A percentile compares a stretch with the other conserved stretches of the same genome.
Evolutionary conservation across 2,329 filamentous ascomycete species (phyloP).

Genomic region (Phaeophleospora eucalypticola): DNA sequence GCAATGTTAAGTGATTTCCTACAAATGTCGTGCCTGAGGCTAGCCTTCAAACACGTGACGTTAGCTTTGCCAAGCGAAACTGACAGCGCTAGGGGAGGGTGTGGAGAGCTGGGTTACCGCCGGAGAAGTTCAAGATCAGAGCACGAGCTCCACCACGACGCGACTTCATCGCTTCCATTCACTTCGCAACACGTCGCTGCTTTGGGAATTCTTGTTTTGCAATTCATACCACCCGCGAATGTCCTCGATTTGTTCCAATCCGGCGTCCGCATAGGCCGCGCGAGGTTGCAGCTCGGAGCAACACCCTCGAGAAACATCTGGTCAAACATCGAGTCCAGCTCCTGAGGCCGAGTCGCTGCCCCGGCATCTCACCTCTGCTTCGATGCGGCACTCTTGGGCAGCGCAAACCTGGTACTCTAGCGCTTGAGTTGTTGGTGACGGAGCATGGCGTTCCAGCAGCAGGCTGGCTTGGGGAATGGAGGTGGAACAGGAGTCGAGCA

Average conservation of each 20-base stretch:
- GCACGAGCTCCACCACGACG: not conserved
- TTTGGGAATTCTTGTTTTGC: not conserved
- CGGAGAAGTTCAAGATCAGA: not conserved
- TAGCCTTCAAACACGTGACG: not conserved
- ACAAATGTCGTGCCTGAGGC: not conserved
- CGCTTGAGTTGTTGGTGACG: constrained; percentile 1
- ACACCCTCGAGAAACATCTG: not conserved
- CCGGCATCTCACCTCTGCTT: not conserved
- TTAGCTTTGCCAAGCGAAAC: too few species aligned
- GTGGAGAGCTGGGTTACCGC: too few species aligned
- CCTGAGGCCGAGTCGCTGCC: not conserved
- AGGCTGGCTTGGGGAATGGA: constrained; percentile 58
- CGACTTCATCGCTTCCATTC: not conserved
- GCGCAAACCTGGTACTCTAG: not conserved
- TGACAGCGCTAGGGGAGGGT: too few species aligned
- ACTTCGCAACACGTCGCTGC: not conserved
- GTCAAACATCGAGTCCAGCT: not conserved
- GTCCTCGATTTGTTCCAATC: not conserved
- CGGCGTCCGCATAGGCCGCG: not conserved
- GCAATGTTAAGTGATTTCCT: too few species aligned
- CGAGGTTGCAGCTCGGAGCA: not conserved
- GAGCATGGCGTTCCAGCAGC: constrained; percentile 66
- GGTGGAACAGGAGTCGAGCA: constrained; percentile 47
- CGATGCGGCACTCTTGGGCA: not conserved
- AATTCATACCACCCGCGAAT: not conserved